Evolutionary conservation across 345 rosid genomes (phyloP).

Genomic region (Populus deltoides): DNA sequence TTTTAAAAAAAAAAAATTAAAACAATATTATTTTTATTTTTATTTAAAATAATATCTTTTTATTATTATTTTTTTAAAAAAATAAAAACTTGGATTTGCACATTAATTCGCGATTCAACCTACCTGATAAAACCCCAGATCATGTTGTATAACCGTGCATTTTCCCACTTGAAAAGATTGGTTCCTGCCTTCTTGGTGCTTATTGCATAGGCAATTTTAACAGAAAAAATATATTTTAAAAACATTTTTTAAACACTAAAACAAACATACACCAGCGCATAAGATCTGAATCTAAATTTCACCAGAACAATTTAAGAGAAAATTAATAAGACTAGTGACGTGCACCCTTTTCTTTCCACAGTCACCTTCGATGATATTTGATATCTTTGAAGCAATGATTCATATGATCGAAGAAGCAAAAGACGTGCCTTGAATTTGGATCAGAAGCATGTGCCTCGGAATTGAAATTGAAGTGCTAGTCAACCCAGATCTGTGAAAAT

Average conservation of each 20-base stretch:
- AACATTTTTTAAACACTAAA: no score
- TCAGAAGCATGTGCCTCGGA: constrained; percentile 5
- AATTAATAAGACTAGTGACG: not conserved
- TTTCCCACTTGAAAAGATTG: no score
- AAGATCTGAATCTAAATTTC: not conserved
- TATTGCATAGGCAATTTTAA: no score
- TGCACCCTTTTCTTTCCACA: not conserved
- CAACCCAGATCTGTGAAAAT: not conserved
- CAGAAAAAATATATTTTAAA: no score
- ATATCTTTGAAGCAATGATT: not conserved
- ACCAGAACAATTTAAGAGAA: not conserved
- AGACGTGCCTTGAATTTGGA: not conserved
- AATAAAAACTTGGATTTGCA: no score
- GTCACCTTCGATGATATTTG: not conserved
- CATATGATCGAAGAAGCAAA: not conserved
- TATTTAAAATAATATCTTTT: no score
- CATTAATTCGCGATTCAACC: no score
- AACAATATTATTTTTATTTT: no score
- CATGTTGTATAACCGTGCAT: no score
- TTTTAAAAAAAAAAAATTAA: no score
- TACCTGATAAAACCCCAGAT: no score
- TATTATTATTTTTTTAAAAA: no score
- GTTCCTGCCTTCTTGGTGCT: not conserved
- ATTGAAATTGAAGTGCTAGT: not conserved
- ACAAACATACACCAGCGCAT: not conserved